phyloP scores from a whole-genome alignment of 2,329 filamentous ascomycete genomes.

The Aspergillus tubingensis region DNA sequence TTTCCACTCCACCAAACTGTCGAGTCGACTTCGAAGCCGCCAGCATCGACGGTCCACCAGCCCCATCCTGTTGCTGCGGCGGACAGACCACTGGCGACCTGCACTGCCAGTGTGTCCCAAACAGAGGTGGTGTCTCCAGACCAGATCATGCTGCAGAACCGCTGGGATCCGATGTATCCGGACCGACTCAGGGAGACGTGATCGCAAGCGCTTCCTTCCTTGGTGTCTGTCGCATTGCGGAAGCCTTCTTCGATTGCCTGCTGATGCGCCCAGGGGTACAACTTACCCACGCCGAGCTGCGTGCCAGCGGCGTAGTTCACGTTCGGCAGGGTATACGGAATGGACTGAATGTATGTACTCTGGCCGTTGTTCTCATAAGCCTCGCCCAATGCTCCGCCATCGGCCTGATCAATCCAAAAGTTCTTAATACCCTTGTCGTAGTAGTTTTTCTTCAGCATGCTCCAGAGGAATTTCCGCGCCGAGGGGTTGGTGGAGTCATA shows the following conservation, averaged over 20 bases:
- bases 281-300: slow-evolving; percentile 57
- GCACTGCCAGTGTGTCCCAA: slow-evolving; percentile 59
- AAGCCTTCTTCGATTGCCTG: slow-evolving; percentile 61
- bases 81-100: slow-evolving; percentile 62
- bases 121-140: slow-evolving; percentile 62
- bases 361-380: slow-evolving; percentile 47
- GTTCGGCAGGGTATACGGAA: slow-evolving; percentile 29
- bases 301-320: slow-evolving; percentile 62
- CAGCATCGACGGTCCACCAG: slow-evolving; percentile 69
- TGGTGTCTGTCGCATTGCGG: slow-evolving; percentile 50
- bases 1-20: slow-evolving; percentile 51
- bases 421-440: slow-evolving; percentile 60
- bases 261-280: slow-evolving; percentile 60
- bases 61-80: slow-evolving; percentile 63
- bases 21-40: slow-evolving; percentile 60
- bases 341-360: slow-evolving; percentile 51
- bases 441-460: slow-evolving; percentile 59
- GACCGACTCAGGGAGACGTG: slow-evolving; percentile 56
- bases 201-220: slow-evolving; percentile 42
- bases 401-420: slow-evolving; percentile 69
- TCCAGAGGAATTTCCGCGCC: slow-evolving; percentile 60
- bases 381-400: slow-evolving; percentile 44
- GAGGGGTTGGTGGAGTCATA: slow-evolving; percentile 61
- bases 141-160: slow-evolving; percentile 64
- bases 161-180: slow-evolving; percentile 59